phyloP scores from a whole-genome alignment of 1,284 basidiomycete genomes.

The Ustilago nuda region DNA sequence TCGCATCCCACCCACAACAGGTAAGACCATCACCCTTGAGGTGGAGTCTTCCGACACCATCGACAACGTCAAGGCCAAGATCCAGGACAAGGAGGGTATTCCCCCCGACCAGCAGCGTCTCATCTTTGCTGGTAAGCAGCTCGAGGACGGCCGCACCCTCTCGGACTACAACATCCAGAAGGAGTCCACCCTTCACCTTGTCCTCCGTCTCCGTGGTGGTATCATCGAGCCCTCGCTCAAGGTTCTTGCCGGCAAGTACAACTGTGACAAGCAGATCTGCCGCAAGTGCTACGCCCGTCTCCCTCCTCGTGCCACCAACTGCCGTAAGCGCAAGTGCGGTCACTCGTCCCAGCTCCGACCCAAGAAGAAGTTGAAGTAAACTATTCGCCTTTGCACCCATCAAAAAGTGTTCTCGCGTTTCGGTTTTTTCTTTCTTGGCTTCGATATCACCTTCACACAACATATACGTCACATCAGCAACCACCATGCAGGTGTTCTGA shows the following conservation, averaged over 20 bases:
- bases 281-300: constrained; percentile 99
- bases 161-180: constrained; percentile 84
- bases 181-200: constrained; percentile 68
- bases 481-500: neutral
- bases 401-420: constrained; percentile 10
- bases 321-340: constrained; percentile 77
- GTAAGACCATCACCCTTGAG: constrained; percentile 70
- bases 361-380: constrained; percentile 95
- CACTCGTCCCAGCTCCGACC: constrained; percentile 73
- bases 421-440: constrained; percentile 5
- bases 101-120: constrained; percentile 96
- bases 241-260: constrained; percentile 89
- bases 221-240: constrained; percentile 70
- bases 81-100: constrained; percentile 77
- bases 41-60: constrained; percentile 70
- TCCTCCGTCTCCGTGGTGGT: constrained; percentile 67
- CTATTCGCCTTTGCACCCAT: constrained; percentile 61
- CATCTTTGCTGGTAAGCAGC: constrained; percentile 98
- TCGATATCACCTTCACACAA: constrained; percentile 10
- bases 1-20: constrained; percentile 38
- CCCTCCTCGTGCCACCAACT: constrained; percentile 98
- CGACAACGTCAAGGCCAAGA: constrained; percentile 71
- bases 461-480: constrained; percentile 5
- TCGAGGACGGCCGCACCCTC: constrained; percentile 73
- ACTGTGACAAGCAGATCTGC: constrained; percentile 77